Evolutionary conservation across 2,329 filamentous ascomycete genomes (phyloP).

Genomic region (Beauveria bassiana): DNA sequence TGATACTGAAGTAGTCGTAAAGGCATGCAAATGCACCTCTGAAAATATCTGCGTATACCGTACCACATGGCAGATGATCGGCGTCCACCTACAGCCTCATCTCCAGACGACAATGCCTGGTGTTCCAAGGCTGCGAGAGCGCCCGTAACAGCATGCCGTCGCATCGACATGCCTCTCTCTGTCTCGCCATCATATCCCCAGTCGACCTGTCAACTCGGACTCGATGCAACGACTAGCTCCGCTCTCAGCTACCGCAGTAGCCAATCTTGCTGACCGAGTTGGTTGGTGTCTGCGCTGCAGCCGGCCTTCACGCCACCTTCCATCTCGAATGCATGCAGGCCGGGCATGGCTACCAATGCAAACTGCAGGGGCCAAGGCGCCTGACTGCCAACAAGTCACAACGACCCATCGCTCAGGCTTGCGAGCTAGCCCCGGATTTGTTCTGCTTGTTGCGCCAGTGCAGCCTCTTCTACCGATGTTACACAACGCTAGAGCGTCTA

Average conservation of each 20-base stretch:
- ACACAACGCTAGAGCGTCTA: neutral
- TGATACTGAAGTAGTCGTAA: no score
- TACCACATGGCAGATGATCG: no score
- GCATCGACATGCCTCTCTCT: slow-evolving; percentile 1
- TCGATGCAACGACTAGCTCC: neutral
- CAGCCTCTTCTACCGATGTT: neutral
- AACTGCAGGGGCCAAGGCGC: slow-evolving; percentile 5
- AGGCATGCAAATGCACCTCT: no score
- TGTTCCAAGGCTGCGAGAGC: slow-evolving; percentile 1
- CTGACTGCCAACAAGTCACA: neutral
- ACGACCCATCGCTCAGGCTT: neutral
- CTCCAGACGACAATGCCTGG: neutral
- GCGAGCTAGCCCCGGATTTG: neutral
- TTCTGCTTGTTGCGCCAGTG: neutral
- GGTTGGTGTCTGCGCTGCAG: neutral
- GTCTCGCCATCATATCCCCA: neutral
- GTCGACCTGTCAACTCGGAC: no score
- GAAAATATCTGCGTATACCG: no score
- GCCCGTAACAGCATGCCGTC: neutral
- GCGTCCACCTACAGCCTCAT: neutral
- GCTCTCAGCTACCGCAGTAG: neutral
- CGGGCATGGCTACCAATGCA: slow-evolving; percentile 1
- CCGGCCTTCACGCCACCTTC: slow-evolving; percentile 2
- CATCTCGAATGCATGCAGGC: slow-evolving; percentile 8
- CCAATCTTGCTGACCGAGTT: neutral